A percentile compares a stretch with the other conserved stretches of the same genome.
Evolutionary conservation across 768 basidiomycete species (phyloP).

Genomic region (Kwoniella dendrophila): DNA sequence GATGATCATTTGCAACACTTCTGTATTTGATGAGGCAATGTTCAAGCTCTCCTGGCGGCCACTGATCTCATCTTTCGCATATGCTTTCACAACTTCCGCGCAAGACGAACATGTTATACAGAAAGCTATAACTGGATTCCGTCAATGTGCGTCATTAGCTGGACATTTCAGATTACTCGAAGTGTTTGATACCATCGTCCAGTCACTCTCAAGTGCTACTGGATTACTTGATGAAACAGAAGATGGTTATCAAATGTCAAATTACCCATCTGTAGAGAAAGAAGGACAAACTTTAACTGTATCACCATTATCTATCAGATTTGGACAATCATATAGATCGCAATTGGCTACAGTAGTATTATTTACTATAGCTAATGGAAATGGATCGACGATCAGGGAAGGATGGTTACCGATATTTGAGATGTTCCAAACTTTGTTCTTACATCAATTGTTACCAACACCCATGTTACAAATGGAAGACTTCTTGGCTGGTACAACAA

Average conservation of each 20-base stretch:
- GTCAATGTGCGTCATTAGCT: constrained; percentile 92
- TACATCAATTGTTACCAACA: constrained; percentile 86
- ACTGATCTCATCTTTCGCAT: constrained; percentile 88
- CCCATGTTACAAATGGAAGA: constrained; percentile 97
- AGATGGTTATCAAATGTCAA: constrained; percentile 62
- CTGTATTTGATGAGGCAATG: constrained; percentile 84
- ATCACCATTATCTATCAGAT: constrained; percentile 85
- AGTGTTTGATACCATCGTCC: constrained; percentile 94
- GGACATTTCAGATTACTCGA: constrained; percentile 85
- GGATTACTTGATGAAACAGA: constrained; percentile 74
- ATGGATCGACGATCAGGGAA: constrained; percentile 87
- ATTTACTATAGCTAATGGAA: constrained; percentile 96
- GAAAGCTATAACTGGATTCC: constrained; percentile 90
- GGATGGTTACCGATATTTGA: constrained; percentile 98
- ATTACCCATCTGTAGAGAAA: constrained; percentile 84
- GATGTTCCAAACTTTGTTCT: constrained; percentile 94
- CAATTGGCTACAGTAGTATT: constrained; percentile 95
- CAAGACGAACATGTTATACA: constrained; percentile 97
- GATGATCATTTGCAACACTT: constrained; percentile 75
- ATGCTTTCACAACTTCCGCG: constrained; percentile 85
- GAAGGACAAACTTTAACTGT: constrained; percentile 88
- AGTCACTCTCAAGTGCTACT: constrained; percentile 88
- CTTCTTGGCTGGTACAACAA: constrained; percentile 89
- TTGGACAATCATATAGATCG: constrained; percentile 92
- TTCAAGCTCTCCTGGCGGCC: constrained; percentile 93